Percentiles rank a stretch among this genome's conserved stretches.
Evolutionary conservation across 148 eudicot species (phyloP).

Genomic region (Nepenthes gracilis): DNA sequence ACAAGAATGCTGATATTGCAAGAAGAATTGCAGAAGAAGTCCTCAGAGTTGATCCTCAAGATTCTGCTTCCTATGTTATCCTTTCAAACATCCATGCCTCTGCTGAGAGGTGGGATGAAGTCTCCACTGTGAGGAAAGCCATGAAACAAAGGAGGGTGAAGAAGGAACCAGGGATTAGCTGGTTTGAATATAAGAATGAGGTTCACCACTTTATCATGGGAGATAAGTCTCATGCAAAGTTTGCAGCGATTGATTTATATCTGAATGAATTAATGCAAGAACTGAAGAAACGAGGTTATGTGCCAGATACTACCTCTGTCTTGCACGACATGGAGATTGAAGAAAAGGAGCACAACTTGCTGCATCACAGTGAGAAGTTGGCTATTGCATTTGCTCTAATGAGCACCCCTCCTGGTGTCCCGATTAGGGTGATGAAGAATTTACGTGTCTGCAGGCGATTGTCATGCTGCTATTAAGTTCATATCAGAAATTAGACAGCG

Average conservation of each 20-base stretch:
- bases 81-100: conserved; percentile 65
- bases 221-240: conserved; percentile 54
- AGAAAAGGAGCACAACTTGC: conserved; percentile 60
- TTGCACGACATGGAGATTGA: conserved; percentile 69
- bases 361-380: conserved; percentile 69
- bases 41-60: conserved; percentile 39
- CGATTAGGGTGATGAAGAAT: conserved; percentile 85
- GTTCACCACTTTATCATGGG: conserved; percentile 60
- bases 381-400: conserved; percentile 80
- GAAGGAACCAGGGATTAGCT: conserved; percentile 81
- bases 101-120: conserved; percentile 57
- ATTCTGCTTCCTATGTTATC: conserved; percentile 67
- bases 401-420: conserved; percentile 52
- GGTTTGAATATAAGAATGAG: conserved; percentile 66
- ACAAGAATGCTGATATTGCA: conserved; percentile 61
- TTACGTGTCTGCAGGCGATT: conserved; percentile 67
- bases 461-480: conserved; percentile 66
- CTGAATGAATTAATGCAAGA: conserved; percentile 51
- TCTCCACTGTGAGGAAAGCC: conserved; percentile 50
- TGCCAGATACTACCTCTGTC: conserved; percentile 50
- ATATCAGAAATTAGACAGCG: conserved; percentile 52
- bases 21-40: conserved; percentile 53
- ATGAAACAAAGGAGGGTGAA: conserved; percentile 60
- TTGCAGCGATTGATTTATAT: conserved; percentile 39
- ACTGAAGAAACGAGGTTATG: conserved; percentile 53